These are phyloP conservation scores for Endocalyx cinctus DNA, from an alignment of 2,329 filamentous ascomycete species.

Conservation along the genomic window DNA sequence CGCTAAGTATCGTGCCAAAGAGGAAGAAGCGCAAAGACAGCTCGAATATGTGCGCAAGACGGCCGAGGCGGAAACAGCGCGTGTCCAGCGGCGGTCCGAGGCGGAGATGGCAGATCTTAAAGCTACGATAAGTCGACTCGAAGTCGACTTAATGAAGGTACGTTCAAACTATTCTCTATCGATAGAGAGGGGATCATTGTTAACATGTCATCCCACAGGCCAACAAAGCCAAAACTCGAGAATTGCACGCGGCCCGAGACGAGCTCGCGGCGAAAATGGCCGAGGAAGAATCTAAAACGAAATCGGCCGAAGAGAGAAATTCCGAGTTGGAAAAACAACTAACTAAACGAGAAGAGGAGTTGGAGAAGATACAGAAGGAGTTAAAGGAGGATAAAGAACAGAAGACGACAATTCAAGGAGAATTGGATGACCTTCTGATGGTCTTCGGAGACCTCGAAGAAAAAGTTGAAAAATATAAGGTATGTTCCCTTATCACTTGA, in stretches of 20 bases:
- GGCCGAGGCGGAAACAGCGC: constrained; percentile 24
- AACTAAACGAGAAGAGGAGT: constrained; percentile 29
- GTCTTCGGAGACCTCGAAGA: constrained; percentile 78
- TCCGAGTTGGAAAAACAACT: constrained; percentile 48
- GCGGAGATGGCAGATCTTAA: constrained; percentile 28
- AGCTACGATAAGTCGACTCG: constrained; percentile 48
- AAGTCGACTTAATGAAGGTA: constrained; percentile 60
- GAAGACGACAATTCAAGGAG: constrained; percentile 60
- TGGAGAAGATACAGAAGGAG: constrained; percentile 27
- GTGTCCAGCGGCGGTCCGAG: constrained; percentile 24
- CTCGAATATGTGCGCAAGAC: constrained; percentile 43
- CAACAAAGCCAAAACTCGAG: constrained; percentile 55
- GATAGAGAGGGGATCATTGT: background rate
- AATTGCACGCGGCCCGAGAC: constrained; percentile 52
- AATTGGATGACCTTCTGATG: constrained; percentile 77
- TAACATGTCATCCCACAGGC: constrained; percentile 40
- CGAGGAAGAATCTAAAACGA: constrained; percentile 24
- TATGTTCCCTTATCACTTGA: constrained; percentile 31
- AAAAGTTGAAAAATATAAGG: constrained; percentile 71
- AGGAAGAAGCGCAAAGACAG: constrained; percentile 34
- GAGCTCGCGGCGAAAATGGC: constrained; percentile 35
- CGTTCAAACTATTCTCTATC: constrained; percentile 6
- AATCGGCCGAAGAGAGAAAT: constrained; percentile 42
- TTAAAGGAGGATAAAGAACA: constrained; percentile 53
- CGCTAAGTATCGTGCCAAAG: constrained; percentile 27